Evolutionary conservation across 345 rosid genomes (phyloP), one percentile per base, ranked within the genome.

Genomic region (Balakata baccata): DNA sequence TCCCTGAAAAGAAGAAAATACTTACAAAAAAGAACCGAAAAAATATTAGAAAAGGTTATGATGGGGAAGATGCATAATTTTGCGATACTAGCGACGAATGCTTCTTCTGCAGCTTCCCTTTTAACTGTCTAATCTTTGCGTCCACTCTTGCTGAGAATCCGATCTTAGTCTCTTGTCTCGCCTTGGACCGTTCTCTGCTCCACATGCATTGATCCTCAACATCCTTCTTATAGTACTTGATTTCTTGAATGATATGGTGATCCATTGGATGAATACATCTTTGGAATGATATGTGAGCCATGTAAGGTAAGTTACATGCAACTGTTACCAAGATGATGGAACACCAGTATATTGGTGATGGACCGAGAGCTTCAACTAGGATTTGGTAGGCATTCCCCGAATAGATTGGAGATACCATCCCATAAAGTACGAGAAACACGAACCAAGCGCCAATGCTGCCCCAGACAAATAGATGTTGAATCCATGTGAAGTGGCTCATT

Each of bases 211-310:
- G 82, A 65, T 96, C 99, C 83, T 89, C 87, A 0, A 89, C 82
- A 12, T 96, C 99, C 65, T 91, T 88, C 81, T 73, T 87, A 79
- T 86, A 93, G 81, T 88, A 86, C 80, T 91, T 91, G 78, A 95
- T 95, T 82, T 91, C 98, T 84, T 95, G 99, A 64, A 95, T 89
- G 83, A 95, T 89, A 69, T 92, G 98, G 80, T 95, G 99, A 79
- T 95, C 97, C 90, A 92, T 60, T 3, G 99, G 98, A 61, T 88
- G 81, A 77, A 89, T 84, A 64, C 84, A 84, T 81, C 97, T 89
- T 68, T 92, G 97, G 84, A 85, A 87, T 3, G 97, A 80, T 16
- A 89, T 79, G 84, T 91, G 89, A 34, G 77, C 74, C 39, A 92
- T 72, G 75, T 92, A 95, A 10, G 92, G 87, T 62, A 95, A 79